Percentiles rank a stretch among this genome's conserved stretches.
phyloP scores from a whole-genome alignment of 306 rosid genomes.

The Psophocarpus tetragonolobus region DNA sequence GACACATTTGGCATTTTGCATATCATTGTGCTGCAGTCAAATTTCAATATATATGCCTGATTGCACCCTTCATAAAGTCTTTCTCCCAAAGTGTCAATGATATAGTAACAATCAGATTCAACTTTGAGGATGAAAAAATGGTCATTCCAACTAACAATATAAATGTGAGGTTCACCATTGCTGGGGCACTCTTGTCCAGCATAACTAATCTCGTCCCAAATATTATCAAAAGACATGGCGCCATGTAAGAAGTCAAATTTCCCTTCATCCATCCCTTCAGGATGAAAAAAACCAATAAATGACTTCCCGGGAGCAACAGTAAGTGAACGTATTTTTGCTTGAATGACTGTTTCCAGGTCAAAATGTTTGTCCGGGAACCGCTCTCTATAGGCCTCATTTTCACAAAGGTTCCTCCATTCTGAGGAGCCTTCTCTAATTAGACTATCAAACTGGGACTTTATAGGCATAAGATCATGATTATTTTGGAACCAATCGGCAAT shows the following conservation, averaged over 20 bases:
- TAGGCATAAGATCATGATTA: conserved; percentile 71
- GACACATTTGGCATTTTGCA: conserved; percentile 46
- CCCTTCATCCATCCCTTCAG: conserved; percentile 83
- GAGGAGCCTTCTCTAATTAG: conserved; percentile 90
- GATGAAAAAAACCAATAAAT: conserved; percentile 91
- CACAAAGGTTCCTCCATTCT: conserved; percentile 92
- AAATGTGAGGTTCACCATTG: conserved; percentile 64
- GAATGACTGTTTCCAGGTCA: conserved; percentile 85
- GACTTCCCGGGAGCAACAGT: conserved; percentile 70
- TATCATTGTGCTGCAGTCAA: conserved; percentile 65
- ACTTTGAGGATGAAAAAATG: conserved; percentile 96
- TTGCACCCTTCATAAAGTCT: conserved; percentile 94
- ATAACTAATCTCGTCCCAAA: conserved; percentile 89
- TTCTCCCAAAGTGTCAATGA: conserved; percentile 95
- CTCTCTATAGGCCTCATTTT: conserved; percentile 66
- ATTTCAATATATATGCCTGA: conserved; percentile 91
- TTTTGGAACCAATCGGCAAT: conserved; percentile 95
- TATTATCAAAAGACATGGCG: conserved; percentile 94
- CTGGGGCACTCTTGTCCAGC: conserved; percentile 52
- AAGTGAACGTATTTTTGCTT: conserved; percentile 88
- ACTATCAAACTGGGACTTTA: conserved; percentile 89
- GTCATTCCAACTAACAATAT: conserved; percentile 95
- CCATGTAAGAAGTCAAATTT: conserved; percentile 78
- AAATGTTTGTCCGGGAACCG: conserved; percentile 92
- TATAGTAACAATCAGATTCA: conserved; percentile 80